Evolutionary conservation across 176 grass and related monocot genomes (phyloP).

Genomic region (Dendrocalamus sinicus): DNA sequence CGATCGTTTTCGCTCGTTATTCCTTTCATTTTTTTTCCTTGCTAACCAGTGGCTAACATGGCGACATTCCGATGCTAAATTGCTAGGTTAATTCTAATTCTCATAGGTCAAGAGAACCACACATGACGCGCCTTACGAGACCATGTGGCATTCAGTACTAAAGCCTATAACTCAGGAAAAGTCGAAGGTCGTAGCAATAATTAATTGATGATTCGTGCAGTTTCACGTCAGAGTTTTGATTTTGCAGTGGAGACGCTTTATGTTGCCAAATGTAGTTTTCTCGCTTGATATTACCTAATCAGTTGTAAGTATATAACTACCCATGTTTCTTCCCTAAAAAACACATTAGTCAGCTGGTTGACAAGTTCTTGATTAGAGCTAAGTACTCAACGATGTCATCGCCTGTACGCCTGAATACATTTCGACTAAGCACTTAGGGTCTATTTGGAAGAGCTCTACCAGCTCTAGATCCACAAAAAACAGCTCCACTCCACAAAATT

Average conservation of each 20-base stretch:
- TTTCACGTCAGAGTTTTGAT: not conserved
- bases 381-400: not conserved
- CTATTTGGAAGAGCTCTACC: no score
- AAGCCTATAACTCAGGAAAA: not conserved
- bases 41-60: slow-evolving; percentile 12
- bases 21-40: not conserved
- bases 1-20: slow-evolving; percentile 24
- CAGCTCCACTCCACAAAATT: no score
- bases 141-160: not conserved
- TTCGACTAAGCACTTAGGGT: not conserved
- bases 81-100: not conserved
- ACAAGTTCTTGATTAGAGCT: not conserved
- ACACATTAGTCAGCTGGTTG: slow-evolving; percentile 16
- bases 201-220: not conserved
- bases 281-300: not conserved
- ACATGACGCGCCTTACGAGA: not conserved
- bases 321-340: not conserved
- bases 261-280: slow-evolving; percentile 29
- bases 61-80: slow-evolving; percentile 30
- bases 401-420: not conserved
- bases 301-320: not conserved
- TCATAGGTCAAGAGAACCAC: slow-evolving; percentile 27
- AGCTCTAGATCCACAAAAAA: no score
- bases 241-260: not conserved
- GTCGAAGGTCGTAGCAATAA: not conserved